phyloP scores from a whole-genome alignment of 768 basidiomycete genomes.

The Auriscalpium microsporum region DNA sequence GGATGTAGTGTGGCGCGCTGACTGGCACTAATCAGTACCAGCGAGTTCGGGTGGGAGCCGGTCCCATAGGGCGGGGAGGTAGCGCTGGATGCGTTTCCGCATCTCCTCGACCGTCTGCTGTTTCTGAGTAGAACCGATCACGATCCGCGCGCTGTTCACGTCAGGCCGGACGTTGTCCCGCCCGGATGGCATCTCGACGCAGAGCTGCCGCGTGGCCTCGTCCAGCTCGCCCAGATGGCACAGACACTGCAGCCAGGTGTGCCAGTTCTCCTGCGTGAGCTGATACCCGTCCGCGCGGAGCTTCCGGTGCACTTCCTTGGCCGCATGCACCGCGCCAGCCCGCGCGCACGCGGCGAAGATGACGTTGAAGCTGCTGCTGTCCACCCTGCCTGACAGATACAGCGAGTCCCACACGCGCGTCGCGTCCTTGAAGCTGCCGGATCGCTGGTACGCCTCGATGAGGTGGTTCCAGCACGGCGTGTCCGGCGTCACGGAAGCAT shows the following conservation, averaged over 20 bases:
- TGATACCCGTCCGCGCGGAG: conserved; percentile 40
- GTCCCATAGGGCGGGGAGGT: conserved; percentile 10
- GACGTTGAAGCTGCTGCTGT: conserved; percentile 66
- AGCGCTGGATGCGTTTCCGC: conserved; percentile 11
- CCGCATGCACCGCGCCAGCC: conserved; percentile 41
- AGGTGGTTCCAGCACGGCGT: conserved; percentile 54
- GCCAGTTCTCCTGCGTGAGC: conserved; percentile 67
- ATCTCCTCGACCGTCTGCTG: conserved; percentile 4
- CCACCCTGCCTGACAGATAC: conserved; percentile 46
- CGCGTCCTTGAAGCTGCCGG: conserved; percentile 61
- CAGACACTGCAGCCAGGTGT: conserved; percentile 79
- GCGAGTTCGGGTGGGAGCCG: conserved; percentile 5
- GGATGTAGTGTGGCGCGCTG: no score
- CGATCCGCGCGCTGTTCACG: conserved; percentile 38
- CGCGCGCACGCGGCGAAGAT: conserved; percentile 80
- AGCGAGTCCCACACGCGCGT: conserved; percentile 76
- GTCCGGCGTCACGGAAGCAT: conserved; percentile 69
- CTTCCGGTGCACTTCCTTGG: conserved; percentile 45
- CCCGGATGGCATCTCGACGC: conserved; percentile 52
- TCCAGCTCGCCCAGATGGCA: conserved; percentile 59
- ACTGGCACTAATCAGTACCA: no score
- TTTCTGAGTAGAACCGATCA: conserved; percentile 26
- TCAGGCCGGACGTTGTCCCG: conserved; percentile 39
- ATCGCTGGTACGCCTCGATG: conserved; percentile 84
- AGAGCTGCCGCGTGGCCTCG: conserved; percentile 58